Evolutionary conservation across 495 filamentous ascomycete species (phyloP), one percentile per base, ranked within the genome.

Genomic region (Cenococcum geophilum): DNA sequence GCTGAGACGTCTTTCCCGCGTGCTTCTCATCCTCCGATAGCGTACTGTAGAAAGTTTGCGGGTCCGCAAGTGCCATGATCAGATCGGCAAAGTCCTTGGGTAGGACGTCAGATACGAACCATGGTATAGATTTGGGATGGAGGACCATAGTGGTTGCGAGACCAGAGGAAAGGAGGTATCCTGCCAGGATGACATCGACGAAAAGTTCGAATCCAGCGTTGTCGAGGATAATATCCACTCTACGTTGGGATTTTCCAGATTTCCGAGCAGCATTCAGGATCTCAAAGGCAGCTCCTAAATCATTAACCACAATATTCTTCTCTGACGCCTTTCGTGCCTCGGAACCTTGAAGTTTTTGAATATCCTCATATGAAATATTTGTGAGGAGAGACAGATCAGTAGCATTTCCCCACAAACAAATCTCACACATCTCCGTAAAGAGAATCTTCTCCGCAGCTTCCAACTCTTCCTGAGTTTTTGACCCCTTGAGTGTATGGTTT

Each of bases 341-440:
- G 0, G 88, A 86, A 0, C 91, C 92, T 72, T 98, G 93, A 14
- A 98, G 80, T 69, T 93, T 92, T 74, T 97, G 93, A 64, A 97
- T 92, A 68, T 97, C 93, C 62, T 95, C 91, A 73, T 96, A 97
- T 1, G 89, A 88, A 56, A 97, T 82, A 61, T 83, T 88, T 0
- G 91, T 96, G 40, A 97, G 77, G 43, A 97, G 86, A 0, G 89
- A 95, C 18, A 97, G 80, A 66, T 97, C 95, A 0, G 92, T 97
- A 4, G 95, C 93, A 73, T 98, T 97, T 9, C 93, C 95, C 93
- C 93, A 97, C 20, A 97, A 81, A 69, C 93, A 97, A 64, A 97
- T 93, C 76, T 97, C 91, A 75, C 85, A 92, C 87, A 97, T 95
- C 72, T 97, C 93, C 2, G 77, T 81, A 73, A 98, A 98, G 18